Percentiles rank a stretch among this genome's conserved stretches.
These are phyloP conservation scores for Phytophthora macrochlamydospora DNA, from an alignment of 352 stramenopile species.

Conservation along the genomic window DNA sequence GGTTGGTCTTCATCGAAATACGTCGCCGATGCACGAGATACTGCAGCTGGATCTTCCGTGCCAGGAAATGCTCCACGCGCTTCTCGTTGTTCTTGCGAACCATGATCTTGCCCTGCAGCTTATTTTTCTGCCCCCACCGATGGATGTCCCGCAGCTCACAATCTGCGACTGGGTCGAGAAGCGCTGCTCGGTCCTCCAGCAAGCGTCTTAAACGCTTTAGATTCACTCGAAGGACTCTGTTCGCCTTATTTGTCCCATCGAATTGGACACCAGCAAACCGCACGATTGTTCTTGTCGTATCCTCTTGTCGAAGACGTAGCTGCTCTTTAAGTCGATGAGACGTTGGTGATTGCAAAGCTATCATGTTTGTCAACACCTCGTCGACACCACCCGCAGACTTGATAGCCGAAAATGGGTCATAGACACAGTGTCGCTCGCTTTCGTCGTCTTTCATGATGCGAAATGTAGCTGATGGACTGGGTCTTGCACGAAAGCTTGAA, in stretches of 20 bases:
- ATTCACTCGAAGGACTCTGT: slow-evolving; percentile 34
- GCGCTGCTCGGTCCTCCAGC: slow-evolving; percentile 42
- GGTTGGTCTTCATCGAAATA: slow-evolving; percentile 32
- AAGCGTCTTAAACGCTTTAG: slow-evolving; percentile 36
- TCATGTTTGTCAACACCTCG: too few species aligned
- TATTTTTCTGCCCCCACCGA: slow-evolving; percentile 43
- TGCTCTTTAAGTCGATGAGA: too few species aligned
- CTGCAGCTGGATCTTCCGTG: slow-evolving; percentile 61
- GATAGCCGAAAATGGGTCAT: slow-evolving; percentile 66
- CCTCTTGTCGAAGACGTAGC: too few species aligned
- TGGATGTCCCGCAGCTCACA: slow-evolving; percentile 38
- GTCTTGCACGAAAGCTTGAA: too few species aligned
- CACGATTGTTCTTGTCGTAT: not conserved
- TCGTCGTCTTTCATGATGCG: too few species aligned
- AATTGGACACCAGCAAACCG: not conserved
- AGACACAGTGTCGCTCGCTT: too few species aligned
- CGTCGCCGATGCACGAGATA: slow-evolving; percentile 49
- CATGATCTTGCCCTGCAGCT: slow-evolving; percentile 50
- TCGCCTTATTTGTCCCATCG: slow-evolving; percentile 1
- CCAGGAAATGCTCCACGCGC: slow-evolving; percentile 44
- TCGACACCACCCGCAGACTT: slow-evolving; percentile 51
- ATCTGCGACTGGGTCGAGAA: slow-evolving; percentile 27
- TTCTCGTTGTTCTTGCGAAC: slow-evolving; percentile 47
- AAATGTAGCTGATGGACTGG: too few species aligned
- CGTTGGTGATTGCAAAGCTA: too few species aligned